These are phyloP conservation scores for Crithidia fasciculata DNA, from an alignment of 208 protist genomes.

Conservation along the genomic window DNA sequence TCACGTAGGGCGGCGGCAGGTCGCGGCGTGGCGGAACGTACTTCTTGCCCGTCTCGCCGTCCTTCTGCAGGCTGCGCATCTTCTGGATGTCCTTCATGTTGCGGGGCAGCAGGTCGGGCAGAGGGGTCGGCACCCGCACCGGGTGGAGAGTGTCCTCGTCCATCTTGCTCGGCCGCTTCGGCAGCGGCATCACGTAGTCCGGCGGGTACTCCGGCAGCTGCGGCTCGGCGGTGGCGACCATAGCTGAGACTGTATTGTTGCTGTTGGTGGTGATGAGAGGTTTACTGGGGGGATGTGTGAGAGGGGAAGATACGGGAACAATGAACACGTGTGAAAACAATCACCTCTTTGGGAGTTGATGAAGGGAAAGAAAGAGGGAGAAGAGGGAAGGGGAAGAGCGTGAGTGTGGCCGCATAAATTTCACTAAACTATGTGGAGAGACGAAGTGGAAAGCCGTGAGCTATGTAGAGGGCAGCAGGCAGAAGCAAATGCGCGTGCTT, in stretches of 20 bases:
- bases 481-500: too few relatives aligned
- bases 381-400: not conserved
- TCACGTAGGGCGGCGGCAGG: conserved; percentile 76
- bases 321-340: conserved; percentile 1
- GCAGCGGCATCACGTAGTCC: conserved; percentile 61
- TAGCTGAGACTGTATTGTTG: not conserved
- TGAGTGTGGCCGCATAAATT: too few relatives aligned
- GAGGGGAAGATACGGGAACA: not conserved
- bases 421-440: not conserved
- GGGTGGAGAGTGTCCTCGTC: conserved; percentile 63
- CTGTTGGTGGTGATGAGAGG: not conserved
- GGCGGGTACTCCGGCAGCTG: conserved; percentile 41
- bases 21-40: conserved; percentile 61
- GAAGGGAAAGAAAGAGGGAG: not conserved
- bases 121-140: conserved; percentile 59
- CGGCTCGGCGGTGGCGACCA: conserved; percentile 21
- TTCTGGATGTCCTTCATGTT: conserved; percentile 75
- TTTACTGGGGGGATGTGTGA: not conserved
- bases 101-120: conserved; percentile 75
- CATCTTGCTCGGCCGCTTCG: conserved; percentile 26
- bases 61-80: conserved; percentile 64
- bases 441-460: not conserved
- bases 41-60: conserved; percentile 56
- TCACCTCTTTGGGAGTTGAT: too few relatives aligned
- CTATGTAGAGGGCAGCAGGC: too few relatives aligned